Evolutionary conservation across 257 asterid species (phyloP).

Genomic region (Capsicum rhomboideum): DNA sequence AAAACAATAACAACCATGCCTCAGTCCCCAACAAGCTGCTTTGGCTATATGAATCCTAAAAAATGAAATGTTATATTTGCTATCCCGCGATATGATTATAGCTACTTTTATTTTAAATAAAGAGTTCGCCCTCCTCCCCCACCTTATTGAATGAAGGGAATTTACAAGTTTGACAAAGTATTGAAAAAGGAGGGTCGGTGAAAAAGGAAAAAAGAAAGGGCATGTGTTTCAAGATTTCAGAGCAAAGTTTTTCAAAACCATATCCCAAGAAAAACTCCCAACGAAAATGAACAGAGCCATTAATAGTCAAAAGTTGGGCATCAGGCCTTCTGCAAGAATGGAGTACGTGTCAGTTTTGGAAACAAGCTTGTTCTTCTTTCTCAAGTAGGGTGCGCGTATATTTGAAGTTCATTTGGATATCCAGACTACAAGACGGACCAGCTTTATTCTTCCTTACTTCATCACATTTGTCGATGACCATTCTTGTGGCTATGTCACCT

Average conservation of each 20-base stretch:
- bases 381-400: not conserved
- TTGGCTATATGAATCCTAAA: not conserved
- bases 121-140: not conserved
- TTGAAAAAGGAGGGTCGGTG: not conserved
- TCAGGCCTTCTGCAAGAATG: not conserved
- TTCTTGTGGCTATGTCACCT: not conserved
- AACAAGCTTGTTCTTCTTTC: not conserved
- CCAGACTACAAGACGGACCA: not conserved
- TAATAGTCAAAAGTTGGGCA: not conserved
- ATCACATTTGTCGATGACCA: not conserved
- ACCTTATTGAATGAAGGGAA: not conserved
- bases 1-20: not conserved
- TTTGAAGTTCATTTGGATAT: not conserved
- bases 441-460: not conserved
- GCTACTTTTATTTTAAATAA: not conserved
- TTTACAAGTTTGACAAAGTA: not conserved
- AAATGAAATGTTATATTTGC: not conserved
- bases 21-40: not conserved
- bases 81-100: not conserved
- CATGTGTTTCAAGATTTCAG: not conserved
- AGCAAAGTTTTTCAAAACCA: not conserved
- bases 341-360: not conserved
- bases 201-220: not conserved
- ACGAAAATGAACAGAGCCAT: not conserved
- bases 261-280: not conserved